Percentiles rank a stretch among this genome's conserved stretches.
phyloP scores from a whole-genome alignment of 1,139 yeast species.

The Oligophagozyma castellii region DNA sequence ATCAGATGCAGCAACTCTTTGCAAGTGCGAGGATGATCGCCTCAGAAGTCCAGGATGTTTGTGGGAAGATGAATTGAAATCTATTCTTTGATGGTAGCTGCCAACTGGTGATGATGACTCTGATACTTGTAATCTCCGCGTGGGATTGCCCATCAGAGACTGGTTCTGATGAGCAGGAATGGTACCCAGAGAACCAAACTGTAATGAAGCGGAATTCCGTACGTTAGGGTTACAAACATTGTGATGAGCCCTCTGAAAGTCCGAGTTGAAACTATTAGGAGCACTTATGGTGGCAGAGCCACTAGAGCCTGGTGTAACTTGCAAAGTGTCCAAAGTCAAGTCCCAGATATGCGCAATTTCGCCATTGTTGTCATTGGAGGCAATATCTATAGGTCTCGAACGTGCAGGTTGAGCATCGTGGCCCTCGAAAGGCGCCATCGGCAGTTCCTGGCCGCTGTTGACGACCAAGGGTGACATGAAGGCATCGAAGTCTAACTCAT shows the following conservation, averaged over 20 bases:
- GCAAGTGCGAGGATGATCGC: neutral
- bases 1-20: neutral
- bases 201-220: neutral
- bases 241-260: slow-evolving; percentile 3
- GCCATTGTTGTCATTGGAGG: slow-evolving; percentile 23
- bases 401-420: neutral
- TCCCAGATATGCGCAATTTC: slow-evolving; percentile 27
- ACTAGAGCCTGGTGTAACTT: slow-evolving; percentile 25
- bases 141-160: too few relatives aligned
- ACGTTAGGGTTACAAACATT: neutral
- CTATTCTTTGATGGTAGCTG: slow-evolving; percentile 2
- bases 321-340: slow-evolving; percentile 23
- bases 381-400: slow-evolving; percentile 15
- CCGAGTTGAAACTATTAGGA: slow-evolving; percentile 22
- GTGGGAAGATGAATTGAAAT: too few relatives aligned
- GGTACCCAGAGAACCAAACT: neutral
- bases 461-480: slow-evolving; percentile 3
- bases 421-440: neutral
- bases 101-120: neutral
- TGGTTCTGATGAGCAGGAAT: neutral
- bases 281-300: slow-evolving; percentile 26
- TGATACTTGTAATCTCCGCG: neutral
- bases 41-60: neutral
- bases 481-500: slow-evolving; percentile 13
- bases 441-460: too few relatives aligned